Percentiles rank a stretch among this genome's conserved stretches.
phyloP scores from a whole-genome alignment of 352 stramenopile species.

The Pythium dissimile region DNA sequence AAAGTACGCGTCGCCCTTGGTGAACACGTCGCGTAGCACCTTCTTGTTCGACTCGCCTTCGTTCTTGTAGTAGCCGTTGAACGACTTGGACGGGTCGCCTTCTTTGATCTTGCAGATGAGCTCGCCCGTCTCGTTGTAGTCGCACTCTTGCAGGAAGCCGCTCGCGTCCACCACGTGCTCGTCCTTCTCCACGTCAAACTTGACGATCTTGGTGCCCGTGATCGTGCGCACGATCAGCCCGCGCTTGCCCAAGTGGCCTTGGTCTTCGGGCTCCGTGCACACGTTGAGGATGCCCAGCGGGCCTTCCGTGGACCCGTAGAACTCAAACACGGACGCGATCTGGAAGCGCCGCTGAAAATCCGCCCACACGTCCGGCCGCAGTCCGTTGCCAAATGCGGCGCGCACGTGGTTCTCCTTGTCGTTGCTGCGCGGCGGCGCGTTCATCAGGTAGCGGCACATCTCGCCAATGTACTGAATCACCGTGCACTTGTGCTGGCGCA shows the following conservation, averaged over 20 bases:
- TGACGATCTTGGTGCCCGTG: constrained; percentile 65
- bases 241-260: constrained; percentile 61
- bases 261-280: constrained; percentile 53
- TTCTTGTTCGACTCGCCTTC: constrained; percentile 81
- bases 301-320: constrained; percentile 91
- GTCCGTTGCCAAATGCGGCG: constrained; percentile 88
- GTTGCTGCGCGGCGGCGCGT: constrained; percentile 36
- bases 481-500: constrained; percentile 58
- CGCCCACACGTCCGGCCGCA: constrained; percentile 87
- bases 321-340: constrained; percentile 87
- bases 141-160: constrained; percentile 51
- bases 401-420: constrained; percentile 71
- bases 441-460: constrained; percentile 86
- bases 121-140: constrained; percentile 62
- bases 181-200: constrained; percentile 77
- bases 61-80: constrained; percentile 89
- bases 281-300: constrained; percentile 80
- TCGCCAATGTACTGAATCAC: constrained; percentile 91
- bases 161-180: constrained; percentile 50
- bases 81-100: constrained; percentile 54
- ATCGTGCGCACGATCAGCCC: constrained; percentile 50
- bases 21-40: constrained; percentile 77
- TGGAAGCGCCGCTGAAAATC: constrained; percentile 85
- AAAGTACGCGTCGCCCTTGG: constrained; percentile 86
- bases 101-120: constrained; percentile 60